These are phyloP conservation scores for Calophaca sinica DNA, from an alignment of 306 rosid species.

Conservation along the genomic window DNA sequence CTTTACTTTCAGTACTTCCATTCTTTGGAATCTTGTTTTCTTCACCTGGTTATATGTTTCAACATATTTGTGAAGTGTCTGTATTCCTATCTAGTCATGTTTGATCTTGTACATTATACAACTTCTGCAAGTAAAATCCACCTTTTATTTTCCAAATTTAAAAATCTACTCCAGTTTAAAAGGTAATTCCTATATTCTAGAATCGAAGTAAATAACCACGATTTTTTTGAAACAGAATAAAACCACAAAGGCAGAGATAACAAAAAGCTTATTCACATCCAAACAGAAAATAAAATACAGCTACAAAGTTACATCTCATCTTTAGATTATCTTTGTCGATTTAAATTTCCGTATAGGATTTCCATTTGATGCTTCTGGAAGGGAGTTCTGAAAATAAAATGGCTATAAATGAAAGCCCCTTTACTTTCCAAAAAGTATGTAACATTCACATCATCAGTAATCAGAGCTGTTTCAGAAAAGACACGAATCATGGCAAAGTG, in stretches of 20 bases:
- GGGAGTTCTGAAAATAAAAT: constrained; percentile 1
- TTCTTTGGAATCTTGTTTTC: too few relatives aligned
- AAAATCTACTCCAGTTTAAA: neutral
- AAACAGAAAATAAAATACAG: constrained; percentile 5
- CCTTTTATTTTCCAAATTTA: neutral
- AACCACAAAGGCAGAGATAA: neutral
- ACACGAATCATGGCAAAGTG: constrained; percentile 42
- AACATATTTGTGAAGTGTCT: too few relatives aligned
- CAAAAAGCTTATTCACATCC: neutral
- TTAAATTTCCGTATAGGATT: constrained; percentile 23
- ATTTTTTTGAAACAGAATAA: neutral
- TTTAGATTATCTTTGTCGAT: constrained; percentile 31
- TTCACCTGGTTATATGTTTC: too few relatives aligned
- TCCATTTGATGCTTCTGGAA: constrained; percentile 30
- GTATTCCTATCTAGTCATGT: too few relatives aligned
- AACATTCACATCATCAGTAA: constrained; percentile 47
- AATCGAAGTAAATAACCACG: neutral
- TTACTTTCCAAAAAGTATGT: constrained; percentile 37
- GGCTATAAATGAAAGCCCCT: constrained; percentile 30
- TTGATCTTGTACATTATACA: too few relatives aligned
- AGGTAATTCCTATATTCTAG: neutral
- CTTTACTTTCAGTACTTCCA: too few relatives aligned
- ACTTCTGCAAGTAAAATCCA: neutral
- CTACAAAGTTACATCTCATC: neutral
- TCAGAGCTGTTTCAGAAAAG: constrained; percentile 37